Percentiles rank a stretch among this genome's conserved stretches.
Evolutionary conservation across 192 early-diverging fungal species (phyloP).

Genomic region (Gaertneriomyces semiglobifer): DNA sequence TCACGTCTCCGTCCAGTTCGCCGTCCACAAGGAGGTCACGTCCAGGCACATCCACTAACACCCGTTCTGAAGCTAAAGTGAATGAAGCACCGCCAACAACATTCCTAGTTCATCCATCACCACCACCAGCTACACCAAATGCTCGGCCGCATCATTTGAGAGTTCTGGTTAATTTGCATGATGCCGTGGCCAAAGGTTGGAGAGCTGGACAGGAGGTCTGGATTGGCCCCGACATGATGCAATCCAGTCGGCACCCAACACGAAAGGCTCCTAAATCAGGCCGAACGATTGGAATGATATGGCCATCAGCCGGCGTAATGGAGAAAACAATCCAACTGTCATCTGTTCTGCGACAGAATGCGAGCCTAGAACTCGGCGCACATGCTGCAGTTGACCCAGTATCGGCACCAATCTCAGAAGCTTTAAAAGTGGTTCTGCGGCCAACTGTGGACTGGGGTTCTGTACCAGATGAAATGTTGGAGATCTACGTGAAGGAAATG

Average conservation of each 20-base stretch:
- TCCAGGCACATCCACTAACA: too few relatives aligned
- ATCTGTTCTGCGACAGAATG: constrained; percentile 42
- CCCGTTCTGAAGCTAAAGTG: too few relatives aligned
- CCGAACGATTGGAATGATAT: constrained; percentile 47
- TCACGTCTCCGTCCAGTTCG: too few relatives aligned
- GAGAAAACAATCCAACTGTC: constrained; percentile 49
- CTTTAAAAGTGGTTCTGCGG: constrained; percentile 41
- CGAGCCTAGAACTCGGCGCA: constrained; percentile 48
- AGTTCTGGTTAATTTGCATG: constrained; percentile 21
- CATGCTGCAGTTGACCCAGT: constrained; percentile 21
- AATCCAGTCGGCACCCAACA: neutral
- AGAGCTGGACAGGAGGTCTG: constrained; percentile 24
- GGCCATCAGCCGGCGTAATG: constrained; percentile 48
- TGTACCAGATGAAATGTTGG: constrained; percentile 47
- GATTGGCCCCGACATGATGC: neutral
- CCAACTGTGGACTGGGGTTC: constrained; percentile 35
- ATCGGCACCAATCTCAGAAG: constrained; percentile 28
- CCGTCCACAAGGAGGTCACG: too few relatives aligned
- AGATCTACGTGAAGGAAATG: constrained; percentile 58
- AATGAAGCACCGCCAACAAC: neutral
- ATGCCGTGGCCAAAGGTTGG: constrained; percentile 18
- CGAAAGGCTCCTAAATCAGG: neutral
- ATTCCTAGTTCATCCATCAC: constrained; percentile 12
- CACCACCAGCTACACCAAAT: constrained; percentile 16
- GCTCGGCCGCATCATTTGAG: constrained; percentile 24